A percentile compares a stretch with the other conserved stretches of the same genome.
Conservation (phyloP, 805 yeast species). For the Hanseniaspora lachancei region DNA sequence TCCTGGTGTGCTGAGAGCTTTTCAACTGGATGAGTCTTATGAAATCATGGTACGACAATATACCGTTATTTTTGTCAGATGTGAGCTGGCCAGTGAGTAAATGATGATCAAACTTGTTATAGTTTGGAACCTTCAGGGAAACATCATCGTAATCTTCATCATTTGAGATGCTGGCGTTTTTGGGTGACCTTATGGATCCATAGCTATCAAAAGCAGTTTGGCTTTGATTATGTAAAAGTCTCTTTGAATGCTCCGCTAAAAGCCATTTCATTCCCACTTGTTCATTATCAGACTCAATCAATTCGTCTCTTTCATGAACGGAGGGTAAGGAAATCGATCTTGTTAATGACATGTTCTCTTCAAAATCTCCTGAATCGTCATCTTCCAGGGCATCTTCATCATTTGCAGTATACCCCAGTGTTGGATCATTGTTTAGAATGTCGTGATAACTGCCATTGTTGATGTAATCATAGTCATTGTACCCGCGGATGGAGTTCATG, state of each 20-base stretch:
- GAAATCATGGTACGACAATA: constrained; percentile 1
- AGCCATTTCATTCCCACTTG: constrained; percentile 28
- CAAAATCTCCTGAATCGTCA: constrained; percentile 9
- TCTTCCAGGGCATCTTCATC: not conserved
- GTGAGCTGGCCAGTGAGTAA: not conserved
- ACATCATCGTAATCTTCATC: constrained; percentile 15
- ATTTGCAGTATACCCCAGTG: not conserved
- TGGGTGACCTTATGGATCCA: not conserved
- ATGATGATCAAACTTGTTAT: constrained; percentile 9
- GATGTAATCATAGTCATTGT: not conserved
- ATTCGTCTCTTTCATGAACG: constrained; percentile 25
- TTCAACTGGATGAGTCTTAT: constrained; percentile 3
- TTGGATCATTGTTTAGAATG: not conserved
- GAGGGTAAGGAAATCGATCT: constrained; percentile 33
- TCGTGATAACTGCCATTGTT: not conserved
- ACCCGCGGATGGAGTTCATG: not conserved
- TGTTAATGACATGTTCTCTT: constrained; percentile 29
- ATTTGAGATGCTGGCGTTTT: not conserved
- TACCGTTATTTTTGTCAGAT: constrained; percentile 4
- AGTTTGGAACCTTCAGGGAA: constrained; percentile 4
- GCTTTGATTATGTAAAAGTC: constrained; percentile 20
- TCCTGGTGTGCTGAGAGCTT: not conserved
- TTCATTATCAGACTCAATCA: constrained; percentile 10
- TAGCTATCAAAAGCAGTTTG: constrained; percentile 17
- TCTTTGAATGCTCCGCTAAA: constrained; percentile 30